Conservation (phyloP, 495 filamentous ascomycete genomes). For the Aspergillus ellipticus region DNA sequence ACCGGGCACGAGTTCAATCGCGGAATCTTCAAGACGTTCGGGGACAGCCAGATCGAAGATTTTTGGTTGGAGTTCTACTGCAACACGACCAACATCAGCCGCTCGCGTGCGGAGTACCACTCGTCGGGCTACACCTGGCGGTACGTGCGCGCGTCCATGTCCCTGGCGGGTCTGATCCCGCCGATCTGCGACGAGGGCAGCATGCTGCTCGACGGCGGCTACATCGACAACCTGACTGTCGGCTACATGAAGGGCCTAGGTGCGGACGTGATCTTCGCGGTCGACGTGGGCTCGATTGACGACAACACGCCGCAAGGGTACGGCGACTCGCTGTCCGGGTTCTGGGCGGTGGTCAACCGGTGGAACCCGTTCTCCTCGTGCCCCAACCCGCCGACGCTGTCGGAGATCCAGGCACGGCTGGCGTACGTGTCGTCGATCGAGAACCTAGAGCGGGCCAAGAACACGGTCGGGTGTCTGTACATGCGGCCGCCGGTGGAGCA, state of each 20-base stretch:
- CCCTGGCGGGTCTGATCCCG: conserved; percentile 84
- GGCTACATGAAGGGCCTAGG: conserved; percentile 95
- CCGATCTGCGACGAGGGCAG: conserved; percentile 94
- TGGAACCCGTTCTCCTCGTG: conserved; percentile 91
- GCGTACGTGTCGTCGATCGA: conserved; percentile 94
- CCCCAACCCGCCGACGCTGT: conserved; percentile 89
- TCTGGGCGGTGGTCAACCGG: conserved; percentile 89
- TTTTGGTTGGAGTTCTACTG: conserved; percentile 99
- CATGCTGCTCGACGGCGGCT: conserved; percentile 94
- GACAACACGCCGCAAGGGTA: conserved; percentile 87
- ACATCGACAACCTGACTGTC: conserved; percentile 95
- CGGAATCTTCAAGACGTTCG: conserved; percentile 98
- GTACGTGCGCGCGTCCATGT: conserved; percentile 95
- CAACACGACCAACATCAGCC: conserved; percentile 97
- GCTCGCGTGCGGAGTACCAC: conserved; percentile 83
- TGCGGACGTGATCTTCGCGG: conserved; percentile 88
- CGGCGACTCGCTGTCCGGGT: conserved; percentile 90
- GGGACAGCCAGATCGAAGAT: conserved; percentile 93
- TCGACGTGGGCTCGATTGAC: conserved; percentile 89
- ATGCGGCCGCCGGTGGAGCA: conserved; percentile 93
- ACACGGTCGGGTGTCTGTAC: conserved; percentile 80
- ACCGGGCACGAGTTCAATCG: conserved; percentile 99
- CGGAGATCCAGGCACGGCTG: conserved; percentile 90
- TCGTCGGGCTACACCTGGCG: conserved; percentile 95
- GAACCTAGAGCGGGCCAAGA: conserved; percentile 89